A percentile compares a stretch with the other conserved stretches of the same genome.
phyloP scores from a whole-genome alignment of 176 grass and related monocot genomes.

The Tuctoria greenei region DNA sequence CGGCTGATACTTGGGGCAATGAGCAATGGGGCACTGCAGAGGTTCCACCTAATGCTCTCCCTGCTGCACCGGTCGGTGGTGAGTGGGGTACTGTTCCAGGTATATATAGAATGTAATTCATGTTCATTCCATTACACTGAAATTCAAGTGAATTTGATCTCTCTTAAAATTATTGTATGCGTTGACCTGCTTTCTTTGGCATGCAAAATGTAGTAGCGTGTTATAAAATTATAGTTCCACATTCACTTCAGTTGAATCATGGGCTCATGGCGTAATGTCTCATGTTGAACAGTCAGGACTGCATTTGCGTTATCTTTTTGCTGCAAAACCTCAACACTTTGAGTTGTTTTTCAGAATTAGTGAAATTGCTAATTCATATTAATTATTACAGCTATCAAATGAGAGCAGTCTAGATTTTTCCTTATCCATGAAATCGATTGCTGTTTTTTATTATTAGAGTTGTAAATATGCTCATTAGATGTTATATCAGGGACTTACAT shows the following conservation, averaged over 20 bases:
- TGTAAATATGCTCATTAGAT: neutral
- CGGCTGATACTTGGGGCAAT: constrained; percentile 35
- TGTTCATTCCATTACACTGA: neutral
- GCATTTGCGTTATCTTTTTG: neutral
- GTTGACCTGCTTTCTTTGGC: neutral
- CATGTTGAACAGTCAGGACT: neutral
- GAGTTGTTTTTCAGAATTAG: neutral
- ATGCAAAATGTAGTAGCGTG: neutral
- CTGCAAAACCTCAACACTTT: neutral
- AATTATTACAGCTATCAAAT: neutral
- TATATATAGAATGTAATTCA: neutral
- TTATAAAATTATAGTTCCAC: neutral
- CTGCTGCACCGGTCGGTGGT: constrained; percentile 18
- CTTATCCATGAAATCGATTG: neutral
- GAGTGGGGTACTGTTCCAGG: constrained; percentile 61
- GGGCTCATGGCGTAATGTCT: neutral
- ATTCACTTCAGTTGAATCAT: neutral
- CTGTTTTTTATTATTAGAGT: neutral
- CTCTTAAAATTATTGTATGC: neutral
- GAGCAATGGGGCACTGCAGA: constrained; percentile 29
- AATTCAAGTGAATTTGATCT: neutral
- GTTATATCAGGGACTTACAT: neutral
- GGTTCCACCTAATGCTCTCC: constrained; percentile 32
- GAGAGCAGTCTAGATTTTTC: no score
- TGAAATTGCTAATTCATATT: neutral